Conservation (phyloP, 1,139 yeast species). For the Pichia sp. region DNA sequence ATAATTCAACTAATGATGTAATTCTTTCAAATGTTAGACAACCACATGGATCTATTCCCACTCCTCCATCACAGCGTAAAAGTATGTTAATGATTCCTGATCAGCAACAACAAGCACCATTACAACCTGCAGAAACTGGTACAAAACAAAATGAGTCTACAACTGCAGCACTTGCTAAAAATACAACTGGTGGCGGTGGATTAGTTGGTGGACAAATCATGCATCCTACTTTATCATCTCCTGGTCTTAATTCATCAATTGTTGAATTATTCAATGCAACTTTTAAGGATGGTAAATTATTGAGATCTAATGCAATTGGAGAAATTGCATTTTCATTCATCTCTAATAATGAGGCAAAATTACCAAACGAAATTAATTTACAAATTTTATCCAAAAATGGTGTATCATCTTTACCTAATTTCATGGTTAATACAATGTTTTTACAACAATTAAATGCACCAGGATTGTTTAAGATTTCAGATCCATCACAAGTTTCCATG, state of each 20-base stretch:
- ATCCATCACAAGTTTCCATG: constrained; percentile 31
- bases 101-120: constrained; percentile 3
- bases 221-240: constrained; percentile 48
- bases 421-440: constrained; percentile 39
- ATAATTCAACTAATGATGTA: constrained; percentile 16
- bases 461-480: constrained; percentile 31
- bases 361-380: constrained; percentile 27
- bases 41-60: constrained; percentile 27
- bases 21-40: constrained; percentile 9
- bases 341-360: constrained; percentile 23
- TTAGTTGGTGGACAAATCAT: constrained; percentile 32
- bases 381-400: constrained; percentile 27
- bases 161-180: constrained; percentile 19
- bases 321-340: constrained; percentile 72
- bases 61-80: constrained; percentile 28
- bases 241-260: constrained; percentile 68
- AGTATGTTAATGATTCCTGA: constrained; percentile 10
- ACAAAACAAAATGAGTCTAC: constrained; percentile 10
- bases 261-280: constrained; percentile 78
- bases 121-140: constrained; percentile 20
- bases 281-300: constrained; percentile 57
- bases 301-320: constrained; percentile 60
- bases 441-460: constrained; percentile 31
- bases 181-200: constrained; percentile 29
- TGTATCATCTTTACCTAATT: constrained; percentile 27